Evolutionary conservation across 2,329 filamentous ascomycete genomes (phyloP).

Genomic region (Chaetomium strumarium): DNA sequence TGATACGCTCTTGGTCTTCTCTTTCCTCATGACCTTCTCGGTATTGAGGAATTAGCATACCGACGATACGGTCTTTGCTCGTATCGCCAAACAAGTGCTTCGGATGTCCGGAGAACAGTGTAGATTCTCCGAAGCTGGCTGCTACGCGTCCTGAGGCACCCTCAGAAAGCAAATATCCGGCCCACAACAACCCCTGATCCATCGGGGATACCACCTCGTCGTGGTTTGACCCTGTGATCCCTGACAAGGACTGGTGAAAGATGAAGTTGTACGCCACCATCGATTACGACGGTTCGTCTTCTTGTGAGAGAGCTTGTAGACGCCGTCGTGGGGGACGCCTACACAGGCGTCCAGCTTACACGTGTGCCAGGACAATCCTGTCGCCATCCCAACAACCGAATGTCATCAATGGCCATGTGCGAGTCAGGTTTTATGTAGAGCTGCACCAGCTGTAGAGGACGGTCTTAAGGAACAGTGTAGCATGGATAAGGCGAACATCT

Average conservation of each 20-base stretch:
- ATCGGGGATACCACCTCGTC: conserved; percentile 27
- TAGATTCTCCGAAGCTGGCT: not conserved
- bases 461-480: conserved; percentile 29
- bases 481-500: conserved; percentile 32
- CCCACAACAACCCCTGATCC: conserved; percentile 14
- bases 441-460: conserved; percentile 26
- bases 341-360: conserved; percentile 32
- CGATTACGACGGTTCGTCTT: conserved; percentile 22
- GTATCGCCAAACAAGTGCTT: not conserved
- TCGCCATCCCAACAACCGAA: too few species aligned
- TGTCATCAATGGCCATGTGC: too few species aligned
- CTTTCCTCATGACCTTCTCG: too few species aligned
- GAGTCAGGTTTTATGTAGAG: conserved; percentile 27
- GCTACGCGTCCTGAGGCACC: conserved; percentile 25
- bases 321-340: conserved; percentile 30
- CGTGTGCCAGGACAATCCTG: too few species aligned
- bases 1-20: too few species aligned
- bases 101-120: conserved; percentile 1
- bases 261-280: conserved; percentile 27
- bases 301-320: conserved; percentile 25
- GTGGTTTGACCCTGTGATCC: conserved; percentile 32
- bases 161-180: conserved; percentile 24
- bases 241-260: conserved; percentile 30
- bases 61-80: too few species aligned
- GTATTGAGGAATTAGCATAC: too few species aligned